Conservation (phyloP, 352 stramenopile genomes). For the Phytophthora podocarpi region DNA sequence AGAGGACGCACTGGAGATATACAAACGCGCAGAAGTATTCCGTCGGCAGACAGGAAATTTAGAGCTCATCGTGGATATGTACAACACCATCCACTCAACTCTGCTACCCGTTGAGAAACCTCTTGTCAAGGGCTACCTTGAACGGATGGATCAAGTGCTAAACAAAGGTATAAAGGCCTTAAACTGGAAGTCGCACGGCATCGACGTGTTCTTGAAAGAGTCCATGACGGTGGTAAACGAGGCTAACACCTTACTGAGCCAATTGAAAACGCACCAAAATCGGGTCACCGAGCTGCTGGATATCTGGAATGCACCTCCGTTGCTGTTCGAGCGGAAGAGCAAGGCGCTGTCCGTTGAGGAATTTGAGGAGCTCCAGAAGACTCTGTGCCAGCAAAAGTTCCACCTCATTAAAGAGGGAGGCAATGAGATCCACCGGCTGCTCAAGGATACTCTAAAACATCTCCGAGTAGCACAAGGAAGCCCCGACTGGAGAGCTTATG, state of each 20-base stretch:
- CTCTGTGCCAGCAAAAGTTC: slow-evolving; percentile 81
- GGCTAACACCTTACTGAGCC: slow-evolving; percentile 81
- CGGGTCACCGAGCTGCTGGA: slow-evolving; percentile 81
- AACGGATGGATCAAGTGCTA: slow-evolving; percentile 91
- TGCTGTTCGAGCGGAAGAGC: slow-evolving; percentile 88
- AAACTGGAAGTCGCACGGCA: slow-evolving; percentile 94
- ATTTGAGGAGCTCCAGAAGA: slow-evolving; percentile 87
- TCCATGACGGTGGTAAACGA: slow-evolving; percentile 90
- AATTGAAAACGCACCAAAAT: slow-evolving; percentile 89
- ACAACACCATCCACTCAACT: slow-evolving; percentile 90
- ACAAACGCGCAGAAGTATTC: slow-evolving; percentile 92
- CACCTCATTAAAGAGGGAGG: slow-evolving; percentile 88
- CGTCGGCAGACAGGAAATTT: slow-evolving; percentile 91
- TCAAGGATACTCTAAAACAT: slow-evolving; percentile 91
- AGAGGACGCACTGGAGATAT: slow-evolving; percentile 90
- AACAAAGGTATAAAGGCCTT: slow-evolving; percentile 89
- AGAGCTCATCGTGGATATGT: slow-evolving; percentile 93
- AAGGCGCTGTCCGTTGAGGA: slow-evolving; percentile 84
- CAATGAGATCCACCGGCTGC: slow-evolving; percentile 85
- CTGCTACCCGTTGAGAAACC: slow-evolving; percentile 90
- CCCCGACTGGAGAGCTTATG: slow-evolving; percentile 92
- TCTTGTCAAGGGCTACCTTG: slow-evolving; percentile 87
- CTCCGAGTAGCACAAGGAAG: slow-evolving; percentile 90
- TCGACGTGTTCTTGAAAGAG: slow-evolving; percentile 92
- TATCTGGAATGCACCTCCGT: slow-evolving; percentile 66